phyloP scores from a whole-genome alignment of 805 yeast species.

The Nakazawaea ishiwadae region DNA sequence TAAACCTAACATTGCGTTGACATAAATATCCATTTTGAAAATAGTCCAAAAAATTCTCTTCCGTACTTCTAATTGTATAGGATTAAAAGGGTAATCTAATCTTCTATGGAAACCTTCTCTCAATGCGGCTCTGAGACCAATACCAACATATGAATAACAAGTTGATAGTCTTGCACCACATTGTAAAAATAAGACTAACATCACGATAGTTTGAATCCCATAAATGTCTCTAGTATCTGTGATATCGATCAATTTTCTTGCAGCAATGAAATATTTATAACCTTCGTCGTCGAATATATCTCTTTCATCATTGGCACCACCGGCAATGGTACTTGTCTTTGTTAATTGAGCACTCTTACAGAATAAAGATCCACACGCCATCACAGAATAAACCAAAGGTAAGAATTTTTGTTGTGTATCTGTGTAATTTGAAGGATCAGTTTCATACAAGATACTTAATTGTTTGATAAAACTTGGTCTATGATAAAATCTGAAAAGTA shows the following conservation, averaged over 20 bases:
- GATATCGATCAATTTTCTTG: constrained; percentile 72
- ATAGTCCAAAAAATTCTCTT: constrained; percentile 87
- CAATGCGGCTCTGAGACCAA: constrained; percentile 77
- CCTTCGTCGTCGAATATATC: constrained; percentile 67
- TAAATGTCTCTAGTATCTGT: constrained; percentile 79
- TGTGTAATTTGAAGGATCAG: constrained; percentile 68
- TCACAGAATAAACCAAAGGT: constrained; percentile 79
- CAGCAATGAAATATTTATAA: constrained; percentile 73
- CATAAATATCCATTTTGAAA: constrained; percentile 86
- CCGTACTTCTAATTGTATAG: constrained; percentile 77
- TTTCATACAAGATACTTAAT: constrained; percentile 68
- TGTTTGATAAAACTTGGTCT: constrained; percentile 75
- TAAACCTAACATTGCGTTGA: constrained; percentile 80
- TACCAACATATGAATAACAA: constrained; percentile 86
- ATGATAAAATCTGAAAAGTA: constrained; percentile 79
- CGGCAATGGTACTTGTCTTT: constrained; percentile 16
- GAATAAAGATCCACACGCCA: constrained; percentile 85
- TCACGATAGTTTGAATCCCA: constrained; percentile 81
- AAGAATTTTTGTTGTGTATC: constrained; percentile 70
- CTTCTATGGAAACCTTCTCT: constrained; percentile 82
- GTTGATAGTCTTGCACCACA: constrained; percentile 85
- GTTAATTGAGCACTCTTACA: constrained; percentile 44
- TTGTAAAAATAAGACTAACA: constrained; percentile 81
- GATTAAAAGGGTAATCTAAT: constrained; percentile 58
- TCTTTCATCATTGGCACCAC: constrained; percentile 3